Base-by-base conservation (phyloP, 2,329 filamentous ascomycete species). In the Sphaerulina populicola region DNA sequence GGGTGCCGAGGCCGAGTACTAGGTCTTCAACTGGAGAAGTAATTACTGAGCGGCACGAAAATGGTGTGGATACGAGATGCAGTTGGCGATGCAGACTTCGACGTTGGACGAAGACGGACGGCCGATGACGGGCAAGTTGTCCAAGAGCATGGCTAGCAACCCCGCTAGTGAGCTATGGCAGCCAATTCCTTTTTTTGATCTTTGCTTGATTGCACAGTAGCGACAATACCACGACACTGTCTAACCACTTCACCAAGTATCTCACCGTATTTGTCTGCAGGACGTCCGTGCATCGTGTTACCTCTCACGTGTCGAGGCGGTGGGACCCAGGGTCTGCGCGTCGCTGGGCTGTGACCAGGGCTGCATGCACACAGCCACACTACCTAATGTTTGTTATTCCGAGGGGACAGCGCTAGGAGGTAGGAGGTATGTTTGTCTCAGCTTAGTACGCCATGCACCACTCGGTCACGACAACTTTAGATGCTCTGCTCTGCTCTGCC, bases 1-100 rank as follows among this genome's bases (percentile, higher is more conserved):
- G 68, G 84, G 81, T 67, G 76, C 79, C 63, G 89, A 94, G 75
- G 86, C 87, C 61, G 91, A 96, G 81, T 95, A 96, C 80, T 95
- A 94, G 71, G 60, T 51, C 56, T n/a, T 21, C n/a, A 18, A 41
- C 6, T 38, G 41, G 31, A n/a, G 15, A 29, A 23, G 40, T 44
- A 12, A 36, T 27, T 10, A 35, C 31, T 35, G 31, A n/a, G 12
- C 10, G 31, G 31, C 31, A 31, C 14, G 14, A 7, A 44, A 14
- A 38, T 39, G 33, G 42, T 14, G 14, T 27, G 31, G 38, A 39
- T 10, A 37, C 23, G 40, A 33, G 33, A 40, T 29, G 40, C 41
- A 43, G 30, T 50, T 50, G 48, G 48, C 48, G 35, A 50, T 43
- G 36, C 31, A 18, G 35, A 45, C 36, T 18, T 45, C 33, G 10